A percentile compares a stretch with the other conserved stretches of the same genome.
These are phyloP conservation scores for Jaenimonas drosophilae DNA, from an alignment of 208 protist genomes.

Conservation along the genomic window DNA sequence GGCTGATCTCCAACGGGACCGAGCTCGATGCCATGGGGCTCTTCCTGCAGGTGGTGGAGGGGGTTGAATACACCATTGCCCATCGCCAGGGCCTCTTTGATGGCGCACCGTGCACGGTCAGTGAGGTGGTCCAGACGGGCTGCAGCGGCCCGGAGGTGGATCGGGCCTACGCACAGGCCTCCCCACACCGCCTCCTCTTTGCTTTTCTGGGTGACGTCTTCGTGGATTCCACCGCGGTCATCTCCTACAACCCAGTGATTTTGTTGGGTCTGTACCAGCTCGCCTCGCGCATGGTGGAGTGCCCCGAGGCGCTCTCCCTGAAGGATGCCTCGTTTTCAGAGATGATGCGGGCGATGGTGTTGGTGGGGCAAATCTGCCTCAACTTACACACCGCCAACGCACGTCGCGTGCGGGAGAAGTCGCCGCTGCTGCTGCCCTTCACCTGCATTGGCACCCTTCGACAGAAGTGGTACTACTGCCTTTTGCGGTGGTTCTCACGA, in stretches of 20 bases:
- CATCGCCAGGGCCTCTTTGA: conserved; percentile 70
- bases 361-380: conserved; percentile 48
- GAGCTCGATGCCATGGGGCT: conserved; percentile 38
- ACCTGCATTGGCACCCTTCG: conserved; percentile 51
- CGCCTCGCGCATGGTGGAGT: conserved; percentile 38
- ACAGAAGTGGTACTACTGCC: conserved; percentile 57
- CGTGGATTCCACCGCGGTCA: conserved; percentile 27
- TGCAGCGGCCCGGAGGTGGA: conserved; percentile 10
- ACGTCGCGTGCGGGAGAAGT: conserved; percentile 27
- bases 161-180: conserved; percentile 18
- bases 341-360: conserved; percentile 50
- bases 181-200: conserved; percentile 67
- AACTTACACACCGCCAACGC: conserved; percentile 42
- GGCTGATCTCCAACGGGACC: conserved; percentile 46
- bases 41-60: conserved; percentile 43
- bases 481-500: conserved; percentile 80
- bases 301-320: conserved; percentile 33
- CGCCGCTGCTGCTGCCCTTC: conserved; percentile 31
- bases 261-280: conserved; percentile 48
- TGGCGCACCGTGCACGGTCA: conserved; percentile 29
- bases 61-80: conserved; percentile 51
- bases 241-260: conserved; percentile 36
- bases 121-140: conserved; percentile 51
- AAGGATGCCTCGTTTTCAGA: conserved; percentile 76
- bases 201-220: conserved; percentile 60